Conservation (phyloP, 2,329 filamentous ascomycete genomes). For the Atkinsonella texensis region DNA sequence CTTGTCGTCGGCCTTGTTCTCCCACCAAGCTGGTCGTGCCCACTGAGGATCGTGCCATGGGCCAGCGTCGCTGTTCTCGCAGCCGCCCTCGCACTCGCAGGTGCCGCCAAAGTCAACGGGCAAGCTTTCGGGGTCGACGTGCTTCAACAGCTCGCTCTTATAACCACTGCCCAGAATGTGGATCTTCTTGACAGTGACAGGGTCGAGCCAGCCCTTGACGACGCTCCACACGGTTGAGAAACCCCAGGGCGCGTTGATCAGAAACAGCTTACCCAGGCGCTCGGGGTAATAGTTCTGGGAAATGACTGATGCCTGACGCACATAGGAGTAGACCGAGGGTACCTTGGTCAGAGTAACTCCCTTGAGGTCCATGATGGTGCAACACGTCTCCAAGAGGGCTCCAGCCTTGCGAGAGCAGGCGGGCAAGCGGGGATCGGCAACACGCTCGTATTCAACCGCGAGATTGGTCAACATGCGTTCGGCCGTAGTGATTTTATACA, state of each 20-base stretch:
- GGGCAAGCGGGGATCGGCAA: slow-evolving; percentile 83
- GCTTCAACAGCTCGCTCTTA: slow-evolving; percentile 69
- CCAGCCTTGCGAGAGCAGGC: slow-evolving; percentile 89
- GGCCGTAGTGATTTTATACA: slow-evolving; percentile 85
- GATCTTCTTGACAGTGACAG: slow-evolving; percentile 93
- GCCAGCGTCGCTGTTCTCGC: slow-evolving; percentile 75
- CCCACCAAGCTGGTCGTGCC: slow-evolving; percentile 53
- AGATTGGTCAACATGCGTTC: slow-evolving; percentile 96
- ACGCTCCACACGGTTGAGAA: slow-evolving; percentile 78
- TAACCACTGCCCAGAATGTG: slow-evolving; percentile 75
- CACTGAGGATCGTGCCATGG: slow-evolving; percentile 69
- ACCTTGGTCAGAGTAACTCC: slow-evolving; percentile 77
- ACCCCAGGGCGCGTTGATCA: slow-evolving; percentile 97
- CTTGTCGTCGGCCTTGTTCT: slow-evolving; percentile 30
- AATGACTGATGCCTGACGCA: slow-evolving; percentile 73
- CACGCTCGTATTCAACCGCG: slow-evolving; percentile 94
- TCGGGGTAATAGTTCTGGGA: slow-evolving; percentile 99
- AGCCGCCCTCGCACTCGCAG: slow-evolving; percentile 75
- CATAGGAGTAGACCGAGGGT: slow-evolving; percentile 75
- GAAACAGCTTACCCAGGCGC: slow-evolving; percentile 86
- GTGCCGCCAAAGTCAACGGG: slow-evolving; percentile 74
- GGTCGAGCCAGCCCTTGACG: slow-evolving; percentile 90
- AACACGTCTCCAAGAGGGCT: slow-evolving; percentile 89
- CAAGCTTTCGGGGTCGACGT: slow-evolving; percentile 83
- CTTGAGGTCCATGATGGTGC: slow-evolving; percentile 97